Evolutionary conservation across 2,329 filamentous ascomycete species (phyloP), one percentile per base, ranked within the genome.

Genomic region (Fusarium humuli): DNA sequence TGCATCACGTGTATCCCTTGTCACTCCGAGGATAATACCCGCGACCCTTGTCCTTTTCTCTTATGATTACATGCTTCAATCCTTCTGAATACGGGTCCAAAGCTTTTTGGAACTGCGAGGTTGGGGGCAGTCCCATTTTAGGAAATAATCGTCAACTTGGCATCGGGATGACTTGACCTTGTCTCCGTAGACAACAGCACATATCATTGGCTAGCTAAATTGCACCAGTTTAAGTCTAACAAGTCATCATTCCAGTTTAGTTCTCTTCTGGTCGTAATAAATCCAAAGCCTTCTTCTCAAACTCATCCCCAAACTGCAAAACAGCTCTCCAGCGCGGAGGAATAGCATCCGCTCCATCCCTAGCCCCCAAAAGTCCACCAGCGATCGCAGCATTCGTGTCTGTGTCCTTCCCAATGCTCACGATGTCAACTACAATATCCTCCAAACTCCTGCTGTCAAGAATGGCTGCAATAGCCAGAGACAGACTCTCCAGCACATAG

Each of bases 381-480:
- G 83, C 82, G 44, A 85, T 79, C 1, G 83, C 83, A 1, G 70
- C 83, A 57, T 85, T 85, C 0, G 83, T 84, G 63, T 85, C 84
- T 1, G 82, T 82, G 58, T 85, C 83, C 18, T 70, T 72, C 3
- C 84, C 83, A 32, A 85, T 75, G 6, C 81, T 71, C 10, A 85
- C 81, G 22, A 85, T 79, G 68, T 85, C 82, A 0, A 85, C 78
- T 6, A 85, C 58, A 12, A 84, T 70, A n/a, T 84, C 81, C 48
- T 82, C 83, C 7, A 84, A 65, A 11, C 70, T 60, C 37, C 82
- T 73, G 2, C 60, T 27, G 56, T 85, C 83, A 4, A 83, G 58
- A n/a, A 84, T 40, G 0, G 83, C 83, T 0, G 82, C 81, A 2
- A 85, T 72, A 0, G 80, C 80, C 6, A 85, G 32, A 2, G 70